Base-by-base conservation (phyloP, 768 basidiomycete genomes). In the Multifurca ochricompacta region DNA sequence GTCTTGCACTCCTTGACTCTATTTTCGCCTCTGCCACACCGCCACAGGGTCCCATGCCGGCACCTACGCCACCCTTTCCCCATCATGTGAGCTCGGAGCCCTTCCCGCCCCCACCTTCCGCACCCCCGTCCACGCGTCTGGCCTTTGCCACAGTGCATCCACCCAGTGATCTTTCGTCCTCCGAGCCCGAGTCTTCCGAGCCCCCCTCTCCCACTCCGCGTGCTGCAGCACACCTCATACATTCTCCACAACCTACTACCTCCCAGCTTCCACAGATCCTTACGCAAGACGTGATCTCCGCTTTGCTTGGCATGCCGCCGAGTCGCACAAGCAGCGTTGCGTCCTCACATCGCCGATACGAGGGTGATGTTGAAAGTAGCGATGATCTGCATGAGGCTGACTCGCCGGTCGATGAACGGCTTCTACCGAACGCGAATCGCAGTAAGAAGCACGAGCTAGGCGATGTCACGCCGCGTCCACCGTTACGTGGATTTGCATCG, bases 11-110 rank as follows among this genome's bases (percentile, higher is more conserved):
- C 30, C 70, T 90, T 14, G 74, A 85, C 59, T 75, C 78, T 11
- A 85, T 90, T 37, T 89, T 90, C 64, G 87, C 87, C 3, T 89
- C 86, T 5, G 87, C 81, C 5, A 69, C 67, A 14, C 66, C 67
- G 21, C 62, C 68, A 11, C 55, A 14, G 14, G 37, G 31, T 13
- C 9, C 49, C 31, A 4, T 52, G 16, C 44, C 50, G 11, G 58
- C 54, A 25, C 58, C 56, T 25, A 54, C 55, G 9, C 35, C 59
- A 35, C 60, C 57, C n/a, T n/a, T 43, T 14, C 16, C 42, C 18
- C 57, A 46, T 25, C 54, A 50, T 37, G 53, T 60, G 27, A 51
- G 59, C 41, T 48, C 60, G 34, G 53, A 48, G 36, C 51, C 58
- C 13, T 61, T 59, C 48, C 57, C 59, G 2, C 58, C 56, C 3